A percentile compares a stretch with the other conserved stretches of the same genome.
These are phyloP conservation scores for Russula griseocarnosa DNA, from an alignment of 768 basidiomycete genomes.

Conservation along the genomic window DNA sequence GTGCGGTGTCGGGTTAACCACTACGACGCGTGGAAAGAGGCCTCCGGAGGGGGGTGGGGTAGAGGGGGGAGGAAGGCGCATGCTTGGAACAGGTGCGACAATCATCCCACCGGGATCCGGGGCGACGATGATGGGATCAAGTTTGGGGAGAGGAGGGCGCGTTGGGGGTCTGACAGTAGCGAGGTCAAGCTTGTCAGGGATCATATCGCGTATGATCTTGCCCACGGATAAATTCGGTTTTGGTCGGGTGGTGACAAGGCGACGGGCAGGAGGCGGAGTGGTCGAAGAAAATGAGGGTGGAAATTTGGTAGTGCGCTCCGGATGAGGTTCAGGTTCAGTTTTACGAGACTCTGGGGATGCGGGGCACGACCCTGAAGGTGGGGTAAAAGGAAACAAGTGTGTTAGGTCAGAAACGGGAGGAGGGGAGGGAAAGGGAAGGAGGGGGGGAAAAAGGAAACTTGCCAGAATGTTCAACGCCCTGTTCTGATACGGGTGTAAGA, in stretches of 20 bases:
- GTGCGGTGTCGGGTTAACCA: conserved; percentile 74
- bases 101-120: conserved; percentile 27
- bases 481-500: conserved; percentile 26
- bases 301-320: background rate
- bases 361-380: conserved; percentile 1
- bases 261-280: conserved; percentile 6
- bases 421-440: too few relatives aligned
- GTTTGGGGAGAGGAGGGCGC: conserved; percentile 24
- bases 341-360: background rate
- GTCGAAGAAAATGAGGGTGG: conserved; percentile 9
- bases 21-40: conserved; percentile 53
- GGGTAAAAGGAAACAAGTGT: background rate
- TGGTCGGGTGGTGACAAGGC: conserved; percentile 11
- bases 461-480: conserved; percentile 5
- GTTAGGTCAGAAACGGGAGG: background rate
- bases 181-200: conserved; percentile 42
- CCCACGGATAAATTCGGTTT: conserved; percentile 38
- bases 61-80: conserved; percentile 26
- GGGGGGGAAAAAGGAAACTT: background rate
- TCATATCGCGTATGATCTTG: conserved; percentile 55
- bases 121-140: conserved; percentile 25
- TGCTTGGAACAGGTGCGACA: conserved; percentile 31
- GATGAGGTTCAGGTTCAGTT: background rate
- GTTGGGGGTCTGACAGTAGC: conserved; percentile 29
- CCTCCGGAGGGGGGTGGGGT: conserved; percentile 30